Evolutionary conservation across 768 basidiomycete genomes (phyloP).

Genomic region (Harrya chromipes): DNA sequence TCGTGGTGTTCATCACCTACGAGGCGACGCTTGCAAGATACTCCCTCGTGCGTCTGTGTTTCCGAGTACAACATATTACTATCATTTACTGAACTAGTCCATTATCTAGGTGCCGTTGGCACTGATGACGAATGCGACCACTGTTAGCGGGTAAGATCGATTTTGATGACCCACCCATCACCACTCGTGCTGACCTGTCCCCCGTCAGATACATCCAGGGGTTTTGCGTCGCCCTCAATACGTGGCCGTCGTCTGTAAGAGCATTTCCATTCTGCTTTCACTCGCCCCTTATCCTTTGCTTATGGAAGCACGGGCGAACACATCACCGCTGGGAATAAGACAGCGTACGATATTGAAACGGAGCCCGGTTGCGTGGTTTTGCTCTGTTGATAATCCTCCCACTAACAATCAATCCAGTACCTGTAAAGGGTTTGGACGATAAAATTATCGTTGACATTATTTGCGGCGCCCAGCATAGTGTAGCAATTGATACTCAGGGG

Average conservation of each 20-base stretch:
- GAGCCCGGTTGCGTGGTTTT: conserved; percentile 53
- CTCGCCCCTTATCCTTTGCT: not conserved
- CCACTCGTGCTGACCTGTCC: not conserved
- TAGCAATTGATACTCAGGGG: conserved; percentile 81
- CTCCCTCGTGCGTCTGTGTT: conserved; percentile 30
- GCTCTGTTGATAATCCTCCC: not conserved
- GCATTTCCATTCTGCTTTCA: not conserved
- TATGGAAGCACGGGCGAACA: conserved; percentile 90
- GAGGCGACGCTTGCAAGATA: conserved; percentile 33
- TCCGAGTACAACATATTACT: no score
- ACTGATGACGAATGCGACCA: no score
- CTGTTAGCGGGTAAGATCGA: conserved; percentile 22
- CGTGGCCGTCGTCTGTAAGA: conserved; percentile 23
- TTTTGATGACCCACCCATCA: conserved; percentile 1
- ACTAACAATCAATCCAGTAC: conserved; percentile 43
- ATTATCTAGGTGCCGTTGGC: no score
- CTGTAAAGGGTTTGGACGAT: conserved; percentile 71
- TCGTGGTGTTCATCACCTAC: conserved; percentile 36
- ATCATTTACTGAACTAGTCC: conserved; percentile 12
- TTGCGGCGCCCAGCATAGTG: conserved; percentile 83
- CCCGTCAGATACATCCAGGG: conserved; percentile 30
- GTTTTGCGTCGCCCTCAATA: conserved; percentile 24
- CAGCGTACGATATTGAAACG: conserved; percentile 73
- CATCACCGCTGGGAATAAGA: conserved; percentile 82
- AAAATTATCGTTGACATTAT: conserved; percentile 80